A percentile compares a stretch with the other conserved stretches of the same genome.
These are phyloP conservation scores for Calocera viscosa DNA, from an alignment of 768 basidiomycete genomes.

Conservation along the genomic window DNA sequence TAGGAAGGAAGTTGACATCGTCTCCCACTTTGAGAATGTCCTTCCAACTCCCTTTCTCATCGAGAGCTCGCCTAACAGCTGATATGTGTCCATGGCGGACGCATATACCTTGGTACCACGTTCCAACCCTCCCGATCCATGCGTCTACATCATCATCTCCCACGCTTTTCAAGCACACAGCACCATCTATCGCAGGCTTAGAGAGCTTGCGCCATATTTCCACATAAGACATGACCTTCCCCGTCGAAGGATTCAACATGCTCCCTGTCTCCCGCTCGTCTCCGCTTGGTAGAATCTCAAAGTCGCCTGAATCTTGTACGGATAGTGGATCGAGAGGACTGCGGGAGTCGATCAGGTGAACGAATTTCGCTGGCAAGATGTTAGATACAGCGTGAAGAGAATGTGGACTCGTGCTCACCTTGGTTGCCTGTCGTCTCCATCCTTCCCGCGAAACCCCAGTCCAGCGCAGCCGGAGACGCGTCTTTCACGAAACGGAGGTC, in stretches of 20 bases:
- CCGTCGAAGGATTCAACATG: conserved; percentile 13
- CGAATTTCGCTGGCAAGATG: conserved; percentile 11
- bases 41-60: not conserved
- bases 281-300: conserved; percentile 13
- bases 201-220: conserved; percentile 15
- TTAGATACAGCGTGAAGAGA: not conserved
- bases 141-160: not conserved
- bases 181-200: not conserved
- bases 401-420: conserved; percentile 6
- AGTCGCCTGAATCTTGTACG: conserved; percentile 13
- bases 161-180: not conserved
- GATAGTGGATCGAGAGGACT: not conserved
- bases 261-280: conserved; percentile 15
- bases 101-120: conserved; percentile 4
- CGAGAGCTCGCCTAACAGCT: not conserved
- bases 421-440: conserved; percentile 8
- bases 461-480: not conserved
- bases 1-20: not conserved
- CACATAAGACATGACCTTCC: conserved; percentile 12
- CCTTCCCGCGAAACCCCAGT: conserved; percentile 17
- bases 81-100: not conserved
- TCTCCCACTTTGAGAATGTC: not conserved
- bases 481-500: conserved; percentile 14
- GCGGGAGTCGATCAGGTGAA: conserved; percentile 14
- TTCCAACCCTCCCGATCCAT: conserved; percentile 13